Conservation (phyloP, 176 grass and related monocot genomes). For the Bolboschoenus planiculmis region DNA sequence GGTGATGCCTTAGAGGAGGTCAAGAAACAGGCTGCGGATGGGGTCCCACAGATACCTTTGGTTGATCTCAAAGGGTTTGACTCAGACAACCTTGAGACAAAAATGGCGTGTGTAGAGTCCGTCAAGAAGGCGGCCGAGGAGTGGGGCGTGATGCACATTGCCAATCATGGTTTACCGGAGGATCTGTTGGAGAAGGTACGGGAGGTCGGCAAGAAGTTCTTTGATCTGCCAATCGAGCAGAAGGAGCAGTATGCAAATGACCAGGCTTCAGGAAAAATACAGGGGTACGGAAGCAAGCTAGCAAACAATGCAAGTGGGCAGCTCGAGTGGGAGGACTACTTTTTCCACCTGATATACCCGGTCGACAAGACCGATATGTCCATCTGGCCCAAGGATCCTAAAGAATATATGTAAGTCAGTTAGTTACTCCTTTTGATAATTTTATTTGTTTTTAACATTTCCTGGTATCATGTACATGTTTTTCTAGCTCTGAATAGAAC, state of each 20-base stretch:
- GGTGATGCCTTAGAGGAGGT: constrained; percentile 66
- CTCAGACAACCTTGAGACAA: background rate
- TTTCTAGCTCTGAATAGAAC: background rate
- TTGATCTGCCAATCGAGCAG: constrained; percentile 41
- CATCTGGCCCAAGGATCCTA: constrained; percentile 47
- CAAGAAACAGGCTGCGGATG: background rate
- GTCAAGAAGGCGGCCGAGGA: constrained; percentile 49
- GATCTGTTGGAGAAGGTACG: constrained; percentile 41
- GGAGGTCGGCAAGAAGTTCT: constrained; percentile 55
- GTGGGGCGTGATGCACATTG: constrained; percentile 91
- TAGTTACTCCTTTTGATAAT: background rate
- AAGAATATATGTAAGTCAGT: constrained; percentile 39
- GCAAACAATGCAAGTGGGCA: constrained; percentile 50
- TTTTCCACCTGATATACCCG: constrained; percentile 83
- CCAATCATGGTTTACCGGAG: constrained; percentile 48
- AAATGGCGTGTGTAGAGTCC: constrained; percentile 35
- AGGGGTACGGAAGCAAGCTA: constrained; percentile 70
- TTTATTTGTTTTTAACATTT: background rate
- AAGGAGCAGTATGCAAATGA: constrained; percentile 89
- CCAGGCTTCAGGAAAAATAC: constrained; percentile 39
- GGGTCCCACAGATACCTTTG: constrained; percentile 43
- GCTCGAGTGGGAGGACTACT: constrained; percentile 90
- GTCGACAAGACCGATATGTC: constrained; percentile 32
- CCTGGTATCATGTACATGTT: background rate
- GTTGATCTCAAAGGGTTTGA: constrained; percentile 53